Base-by-base conservation (phyloP, 2,329 filamentous ascomycete genomes). In the Macrophomina pseudophaseolina region DNA sequence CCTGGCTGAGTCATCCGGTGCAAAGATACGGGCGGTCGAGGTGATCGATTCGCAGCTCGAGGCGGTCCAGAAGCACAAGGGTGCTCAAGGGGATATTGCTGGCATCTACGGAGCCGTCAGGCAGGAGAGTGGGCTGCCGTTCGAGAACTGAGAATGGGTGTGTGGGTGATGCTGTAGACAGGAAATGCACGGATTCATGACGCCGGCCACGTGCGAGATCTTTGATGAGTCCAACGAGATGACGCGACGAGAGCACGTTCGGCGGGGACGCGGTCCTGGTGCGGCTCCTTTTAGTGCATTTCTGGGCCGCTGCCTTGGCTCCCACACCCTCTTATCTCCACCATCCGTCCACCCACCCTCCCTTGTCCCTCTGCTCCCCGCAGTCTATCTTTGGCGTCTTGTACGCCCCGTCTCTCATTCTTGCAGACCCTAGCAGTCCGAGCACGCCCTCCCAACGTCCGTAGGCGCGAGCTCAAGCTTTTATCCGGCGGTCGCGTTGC, bases 21-120 rank as follows among this genome's bases (percentile, higher is more conserved):
- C 86, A 51, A 84, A 83, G 67, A 78, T 97, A 78, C 85, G 82
- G 68, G 89, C 87, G 69, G 80, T 91, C 0, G 88, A 91, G 77
- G 83, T 90, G 3, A 90, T 84, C 1, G 90, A 94, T 78, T 82
- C 80, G 33, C 90, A 95, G 76, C 78, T 97, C 72, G 83, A 84
- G 65, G 80, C 82, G 66, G 88, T 97, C 2, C 90, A 92, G 77
- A 86, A 89, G 67, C 84, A 93, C 68, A 81, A 83, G 56, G 92
- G 92, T 0, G 84, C 85, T 52, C 87, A 84, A 70, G 93, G 92
- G 0, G 94, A 97, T 78, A 87, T 97, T 75, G 90, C 91, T 2
- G 90, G 87, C 11, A 90, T 97, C 44, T 97, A 97, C 80, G 93
- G 93, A 0, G 90, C 90, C 2, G 88, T 91, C 65, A 86, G 93